These are phyloP conservation scores for Rosa persica DNA, from an alignment of 306 rosid genomes.

Conservation along the genomic window DNA sequence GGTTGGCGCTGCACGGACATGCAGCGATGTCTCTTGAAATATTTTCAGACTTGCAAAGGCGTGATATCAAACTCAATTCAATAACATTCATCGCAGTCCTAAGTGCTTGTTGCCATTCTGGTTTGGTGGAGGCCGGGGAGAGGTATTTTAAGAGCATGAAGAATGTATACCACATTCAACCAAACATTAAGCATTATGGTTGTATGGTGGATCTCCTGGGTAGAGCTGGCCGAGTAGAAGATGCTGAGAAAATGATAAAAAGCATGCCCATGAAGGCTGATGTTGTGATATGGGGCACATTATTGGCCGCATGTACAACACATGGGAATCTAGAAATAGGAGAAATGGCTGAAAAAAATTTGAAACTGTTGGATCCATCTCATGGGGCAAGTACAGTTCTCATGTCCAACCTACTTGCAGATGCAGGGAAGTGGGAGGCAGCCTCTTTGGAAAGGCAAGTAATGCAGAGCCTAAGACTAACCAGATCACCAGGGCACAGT, in stretches of 20 bases:
- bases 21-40: slow-evolving; percentile 60
- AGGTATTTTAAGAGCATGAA: slow-evolving; percentile 72
- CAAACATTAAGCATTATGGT: slow-evolving; percentile 87
- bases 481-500: slow-evolving; percentile 70
- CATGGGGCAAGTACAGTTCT: slow-evolving; percentile 85
- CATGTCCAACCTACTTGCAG: slow-evolving; percentile 75
- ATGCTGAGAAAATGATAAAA: slow-evolving; percentile 64
- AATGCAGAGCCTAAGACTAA: slow-evolving; percentile 47
- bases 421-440: slow-evolving; percentile 84
- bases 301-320: slow-evolving; percentile 82
- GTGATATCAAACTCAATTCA: slow-evolving; percentile 56
- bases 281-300: slow-evolving; percentile 82
- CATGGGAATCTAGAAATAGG: slow-evolving; percentile 76
- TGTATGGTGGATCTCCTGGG: slow-evolving; percentile 93
- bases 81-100: slow-evolving; percentile 85
- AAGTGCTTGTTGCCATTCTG: slow-evolving; percentile 89
- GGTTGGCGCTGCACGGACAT: slow-evolving; percentile 84
- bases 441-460: slow-evolving; percentile 60
- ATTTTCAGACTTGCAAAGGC: slow-evolving; percentile 62
- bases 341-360: slow-evolving; percentile 69
- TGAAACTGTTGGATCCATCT: slow-evolving; percentile 62
- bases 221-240: slow-evolving; percentile 76
- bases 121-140: slow-evolving; percentile 69
- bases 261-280: slow-evolving; percentile 88
- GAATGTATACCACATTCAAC: slow-evolving; percentile 60